Evolutionary conservation across 2,329 filamentous ascomycete species (phyloP).

Genomic region (Ophiostoma triangulosporum): DNA sequence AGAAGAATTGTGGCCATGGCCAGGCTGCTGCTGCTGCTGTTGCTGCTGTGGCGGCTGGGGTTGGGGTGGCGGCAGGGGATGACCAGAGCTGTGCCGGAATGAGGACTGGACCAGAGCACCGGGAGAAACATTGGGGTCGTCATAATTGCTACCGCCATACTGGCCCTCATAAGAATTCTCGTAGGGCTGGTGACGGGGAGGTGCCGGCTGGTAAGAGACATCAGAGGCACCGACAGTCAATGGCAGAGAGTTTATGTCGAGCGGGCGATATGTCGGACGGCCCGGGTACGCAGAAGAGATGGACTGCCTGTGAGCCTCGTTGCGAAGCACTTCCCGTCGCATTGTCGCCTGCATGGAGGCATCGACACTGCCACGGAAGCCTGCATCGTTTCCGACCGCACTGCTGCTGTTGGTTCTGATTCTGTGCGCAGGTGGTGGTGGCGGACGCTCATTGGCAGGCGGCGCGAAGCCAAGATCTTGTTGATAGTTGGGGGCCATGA

Average conservation of each 20-base stretch:
- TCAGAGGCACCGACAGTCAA: slow-evolving; percentile 24
- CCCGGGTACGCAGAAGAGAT: slow-evolving; percentile 35
- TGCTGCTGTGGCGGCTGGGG: slow-evolving; percentile 9
- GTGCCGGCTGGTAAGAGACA: slow-evolving; percentile 19
- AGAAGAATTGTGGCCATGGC: slow-evolving; percentile 16
- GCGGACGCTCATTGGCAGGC: slow-evolving; percentile 30
- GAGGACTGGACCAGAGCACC: slow-evolving; percentile 16
- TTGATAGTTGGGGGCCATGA: neutral
- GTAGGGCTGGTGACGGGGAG: slow-evolving; percentile 36
- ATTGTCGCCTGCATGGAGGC: slow-evolving; percentile 31
- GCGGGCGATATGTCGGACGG: slow-evolving; percentile 37
- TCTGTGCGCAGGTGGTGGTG: slow-evolving; percentile 43
- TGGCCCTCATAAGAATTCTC: slow-evolving; percentile 31
- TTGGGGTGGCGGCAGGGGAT: slow-evolving; percentile 11
- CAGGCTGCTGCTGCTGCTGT: slow-evolving; percentile 7
- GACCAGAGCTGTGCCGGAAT: slow-evolving; percentile 17
- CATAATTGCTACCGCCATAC: slow-evolving; percentile 41
- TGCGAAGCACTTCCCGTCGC: slow-evolving; percentile 44
- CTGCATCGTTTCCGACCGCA: slow-evolving; percentile 24
- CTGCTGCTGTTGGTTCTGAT: slow-evolving; percentile 31
- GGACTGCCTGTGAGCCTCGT: slow-evolving; percentile 42
- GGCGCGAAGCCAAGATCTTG: slow-evolving; percentile 4
- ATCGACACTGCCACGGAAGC: slow-evolving; percentile 29
- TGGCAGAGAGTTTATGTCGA: slow-evolving; percentile 29
- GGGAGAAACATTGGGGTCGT: slow-evolving; percentile 47